Percentiles rank a stretch among this genome's conserved stretches.
These are phyloP conservation scores for Eucalyptus albens DNA, from an alignment of 345 rosid genomes.

Conservation along the genomic window DNA sequence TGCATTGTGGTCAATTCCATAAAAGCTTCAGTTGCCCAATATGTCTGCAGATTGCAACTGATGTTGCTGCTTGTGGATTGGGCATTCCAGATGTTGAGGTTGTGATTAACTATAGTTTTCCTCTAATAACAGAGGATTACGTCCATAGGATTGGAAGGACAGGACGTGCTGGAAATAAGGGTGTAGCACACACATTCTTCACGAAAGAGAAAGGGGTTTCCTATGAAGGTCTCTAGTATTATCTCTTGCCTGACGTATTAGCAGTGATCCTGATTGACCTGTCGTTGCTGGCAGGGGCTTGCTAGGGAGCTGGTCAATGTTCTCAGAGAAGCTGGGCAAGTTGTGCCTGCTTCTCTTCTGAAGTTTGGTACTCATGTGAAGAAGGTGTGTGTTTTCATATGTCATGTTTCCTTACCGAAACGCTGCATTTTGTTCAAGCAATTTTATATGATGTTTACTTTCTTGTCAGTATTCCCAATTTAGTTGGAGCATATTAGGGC, in stretches of 20 bases:
- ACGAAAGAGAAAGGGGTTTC: constrained; percentile 73
- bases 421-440: background rate
- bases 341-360: constrained; percentile 65
- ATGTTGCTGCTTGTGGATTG: constrained; percentile 92
- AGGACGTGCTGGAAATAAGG: constrained; percentile 96
- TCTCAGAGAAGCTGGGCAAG: constrained; percentile 81
- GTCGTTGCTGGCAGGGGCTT: constrained; percentile 35
- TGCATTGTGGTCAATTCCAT: background rate
- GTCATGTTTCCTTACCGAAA: background rate
- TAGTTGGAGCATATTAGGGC: background rate
- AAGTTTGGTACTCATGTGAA: constrained; percentile 94
- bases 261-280: background rate
- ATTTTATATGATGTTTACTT: background rate
- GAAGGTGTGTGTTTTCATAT: constrained; percentile 19
- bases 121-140: constrained; percentile 87
- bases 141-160: constrained; percentile 95
- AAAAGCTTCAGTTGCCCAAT: background rate
- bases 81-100: constrained; percentile 96
- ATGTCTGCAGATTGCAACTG: constrained; percentile 72
- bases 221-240: background rate
- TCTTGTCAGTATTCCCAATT: background rate
- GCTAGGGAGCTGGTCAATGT: constrained; percentile 95
- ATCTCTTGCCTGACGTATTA: background rate
- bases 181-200: constrained; percentile 92
- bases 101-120: constrained; percentile 88